Base-by-base conservation (phyloP, 805 yeast genomes). In the Suhomyces canberraensis region DNA sequence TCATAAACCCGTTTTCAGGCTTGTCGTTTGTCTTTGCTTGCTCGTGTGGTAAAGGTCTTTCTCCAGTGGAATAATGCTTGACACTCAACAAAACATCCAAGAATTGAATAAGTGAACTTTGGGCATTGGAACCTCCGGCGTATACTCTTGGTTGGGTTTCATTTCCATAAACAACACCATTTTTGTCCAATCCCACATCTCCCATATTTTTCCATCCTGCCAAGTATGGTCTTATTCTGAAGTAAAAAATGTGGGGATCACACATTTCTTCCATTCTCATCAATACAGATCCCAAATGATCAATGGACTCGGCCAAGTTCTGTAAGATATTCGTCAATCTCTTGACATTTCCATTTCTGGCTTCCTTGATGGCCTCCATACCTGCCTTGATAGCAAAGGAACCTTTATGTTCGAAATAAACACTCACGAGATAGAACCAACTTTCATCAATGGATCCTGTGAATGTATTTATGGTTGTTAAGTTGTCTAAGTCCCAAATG, bases 171-270 rank as follows among this genome's bases (percentile, higher is more conserved):
- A 71, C 65, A 1, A 90, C 81, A 1, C 97, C 98, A 40, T 79
- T 60, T 32, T 69, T 68, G 42, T 56, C 62, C 40, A 90, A 69
- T 0, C 97, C 97, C 2, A 82, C 89, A 38, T 78, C 87, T 17
- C 76, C 78, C 96, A 91, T 90, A 52, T 86, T 86, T 54, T 80
- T 81, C 95, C 96, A 91, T 2, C 97, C 98, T 1, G 96, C 96
- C 45, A 91, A 66, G 50, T 76, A 90, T 1, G 97, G 97, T 52
- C 98, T 73, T 31, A 90, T 74, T 42, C 91, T 75, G 66, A 75
- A 85, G 60, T 86, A 90, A 57, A 91, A 90, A 3, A 84, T 81
- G 55, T 88, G 95, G 3, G 98, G 97, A 54, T 89, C 96, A 60
- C 96, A 87, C 84, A 84, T 84, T 47, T 90, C 95, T 52, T 85